Evolutionary conservation across 371 early-diverging fungal species (phyloP), one percentile per base, ranked within the genome.

Genomic region (Actinomortierella wolfii): DNA sequence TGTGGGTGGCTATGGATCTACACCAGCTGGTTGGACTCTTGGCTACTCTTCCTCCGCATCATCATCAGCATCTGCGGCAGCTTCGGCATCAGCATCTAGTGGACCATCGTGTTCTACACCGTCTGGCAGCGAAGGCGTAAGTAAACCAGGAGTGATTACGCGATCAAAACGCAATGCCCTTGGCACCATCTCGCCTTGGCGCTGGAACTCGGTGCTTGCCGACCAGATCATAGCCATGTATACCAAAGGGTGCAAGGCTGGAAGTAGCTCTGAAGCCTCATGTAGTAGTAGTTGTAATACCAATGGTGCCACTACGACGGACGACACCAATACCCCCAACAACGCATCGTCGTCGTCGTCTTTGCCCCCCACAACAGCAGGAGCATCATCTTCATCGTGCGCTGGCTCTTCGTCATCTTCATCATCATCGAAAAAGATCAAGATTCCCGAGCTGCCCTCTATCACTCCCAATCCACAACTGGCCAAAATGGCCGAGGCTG

Each of bases 151-250:
- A 11, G 39, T 56, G 6, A 64, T 70, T 34, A 56, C 47, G 2
- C 70, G 70, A 2, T 70, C 70, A 1, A 53, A 54, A 46, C 56
- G 70, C 13, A 25, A 54, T 15, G 65, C 70, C 9, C 48, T 70
- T 0, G 70, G 64, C 9, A 59, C 70, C 0, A 64, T 70, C 11
- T 70, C 70, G 15, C 70, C 70, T 3, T 64, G 70, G 64, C 61
- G 64, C 13, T 70, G 70, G 70, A 70, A 70, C 51, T 48, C 59
- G 1, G 56, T 64, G 46, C 11, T 34, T 4, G 34, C 34, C 34
- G 34, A 34, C 34, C 34, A 34, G 34, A 34, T 34, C 34, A 6
- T 34, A 11, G 34, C 34, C 11, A 11, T 34, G 34, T 34, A 34
- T 34, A 34, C 11, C 7, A 34, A 34, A 11, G 34, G 34, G 11